phyloP scores from a whole-genome alignment of 805 yeast species.

The Sugiyamaella qingdaonensis region DNA sequence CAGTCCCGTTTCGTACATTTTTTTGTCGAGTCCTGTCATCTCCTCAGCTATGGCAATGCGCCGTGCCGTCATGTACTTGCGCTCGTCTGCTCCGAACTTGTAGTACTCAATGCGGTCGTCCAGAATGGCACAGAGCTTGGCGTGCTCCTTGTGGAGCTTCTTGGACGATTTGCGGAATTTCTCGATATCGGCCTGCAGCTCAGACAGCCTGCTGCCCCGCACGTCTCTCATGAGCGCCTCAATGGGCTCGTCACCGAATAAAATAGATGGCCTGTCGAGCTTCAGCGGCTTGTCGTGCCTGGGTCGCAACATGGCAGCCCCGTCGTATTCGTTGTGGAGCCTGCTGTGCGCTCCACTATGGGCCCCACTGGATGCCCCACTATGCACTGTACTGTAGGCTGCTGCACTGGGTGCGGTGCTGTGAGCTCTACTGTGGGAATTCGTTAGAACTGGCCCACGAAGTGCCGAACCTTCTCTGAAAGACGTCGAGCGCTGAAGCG shows the following conservation, averaged over 20 bases:
- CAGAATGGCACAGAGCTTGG: not conserved
- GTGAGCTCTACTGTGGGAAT: not conserved
- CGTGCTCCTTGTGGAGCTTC: constrained; percentile 2
- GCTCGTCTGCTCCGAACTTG: constrained; percentile 3
- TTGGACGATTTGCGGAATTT: not conserved
- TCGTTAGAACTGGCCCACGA: not conserved
- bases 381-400: not conserved
- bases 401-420: not conserved
- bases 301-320: not conserved
- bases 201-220: not conserved
- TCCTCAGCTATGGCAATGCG: constrained; percentile 7
- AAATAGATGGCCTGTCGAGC: not conserved
- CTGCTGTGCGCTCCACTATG: not conserved
- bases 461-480: not conserved
- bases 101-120: constrained; percentile 7
- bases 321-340: no score
- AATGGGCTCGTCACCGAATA: not conserved
- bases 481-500: not conserved
- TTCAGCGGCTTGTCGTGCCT: not conserved
- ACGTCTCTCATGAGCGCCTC: not conserved
- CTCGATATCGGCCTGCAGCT: not conserved
- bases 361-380: not conserved
- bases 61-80: constrained; percentile 4
- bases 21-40: constrained; percentile 16
- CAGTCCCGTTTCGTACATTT: constrained; percentile 18